A percentile compares a stretch with the other conserved stretches of the same genome.
phyloP scores from a whole-genome alignment of 2,329 filamentous ascomycete species.

The Beauveria rudraprayagi region DNA sequence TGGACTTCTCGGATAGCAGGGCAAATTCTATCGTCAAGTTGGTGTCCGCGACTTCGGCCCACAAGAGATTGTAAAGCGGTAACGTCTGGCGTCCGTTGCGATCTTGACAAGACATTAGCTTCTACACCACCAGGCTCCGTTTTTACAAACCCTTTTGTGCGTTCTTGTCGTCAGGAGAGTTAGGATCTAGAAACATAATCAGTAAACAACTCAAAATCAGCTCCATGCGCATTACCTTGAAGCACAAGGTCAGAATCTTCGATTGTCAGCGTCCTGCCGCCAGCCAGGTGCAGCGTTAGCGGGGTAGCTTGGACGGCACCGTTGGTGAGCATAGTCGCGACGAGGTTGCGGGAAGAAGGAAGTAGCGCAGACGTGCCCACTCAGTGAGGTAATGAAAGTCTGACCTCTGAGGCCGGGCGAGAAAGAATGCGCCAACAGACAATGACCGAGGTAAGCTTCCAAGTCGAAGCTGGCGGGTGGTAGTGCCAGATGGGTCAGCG shows the following conservation, averaged over 20 bases:
- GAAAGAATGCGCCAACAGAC: background rate
- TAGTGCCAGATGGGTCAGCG: background rate
- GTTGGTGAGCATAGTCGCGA: slow-evolving; percentile 2
- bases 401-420: background rate
- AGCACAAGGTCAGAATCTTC: slow-evolving; percentile 1
- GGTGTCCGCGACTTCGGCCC: slow-evolving; percentile 57
- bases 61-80: slow-evolving; percentile 76
- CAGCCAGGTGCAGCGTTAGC: background rate
- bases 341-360: background rate
- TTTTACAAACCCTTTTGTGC: background rate
- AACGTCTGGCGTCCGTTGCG: slow-evolving; percentile 36
- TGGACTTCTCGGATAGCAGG: slow-evolving; percentile 46
- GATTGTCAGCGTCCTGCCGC: background rate
- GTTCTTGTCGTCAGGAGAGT: background rate
- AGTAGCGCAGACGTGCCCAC: background rate
- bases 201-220: background rate
- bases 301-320: background rate
- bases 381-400: background rate
- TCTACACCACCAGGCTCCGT: background rate
- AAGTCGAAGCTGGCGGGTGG: background rate
- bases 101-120: slow-evolving; percentile 15
- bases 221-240: background rate
- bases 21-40: slow-evolving; percentile 69
- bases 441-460: background rate
- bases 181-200: background rate